Evolutionary conservation across 805 yeast species (phyloP).

Genomic region (Candida sonorensis): DNA sequence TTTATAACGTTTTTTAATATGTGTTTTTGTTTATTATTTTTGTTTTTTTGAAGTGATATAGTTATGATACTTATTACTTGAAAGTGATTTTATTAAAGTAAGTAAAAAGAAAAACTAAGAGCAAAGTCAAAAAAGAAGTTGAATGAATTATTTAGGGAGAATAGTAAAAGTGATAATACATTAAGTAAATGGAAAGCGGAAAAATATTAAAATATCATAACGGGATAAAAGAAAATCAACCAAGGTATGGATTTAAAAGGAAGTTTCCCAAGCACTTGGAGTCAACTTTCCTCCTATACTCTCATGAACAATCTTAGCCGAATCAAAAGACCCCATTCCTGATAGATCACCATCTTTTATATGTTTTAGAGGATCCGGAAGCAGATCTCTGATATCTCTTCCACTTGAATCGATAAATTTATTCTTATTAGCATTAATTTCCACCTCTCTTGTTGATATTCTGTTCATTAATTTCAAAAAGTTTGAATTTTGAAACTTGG

Average conservation of each 20-base stretch:
- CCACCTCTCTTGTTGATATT: conserved; percentile 33
- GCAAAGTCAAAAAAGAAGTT: too few relatives aligned
- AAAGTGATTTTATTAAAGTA: too few relatives aligned
- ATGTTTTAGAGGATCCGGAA: conserved; percentile 24
- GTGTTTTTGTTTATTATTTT: too few relatives aligned
- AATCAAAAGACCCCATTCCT: conserved; percentile 16
- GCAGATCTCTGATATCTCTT: conserved; percentile 28
- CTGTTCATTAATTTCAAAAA: conserved; percentile 36
- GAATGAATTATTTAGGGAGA: too few relatives aligned
- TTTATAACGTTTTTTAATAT: too few relatives aligned
- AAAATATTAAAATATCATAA: too few relatives aligned
- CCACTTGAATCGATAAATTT: conserved; percentile 32
- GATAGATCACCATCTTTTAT: conserved; percentile 16
- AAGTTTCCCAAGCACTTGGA: conserved; percentile 18
- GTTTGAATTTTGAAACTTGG: conserved; percentile 33
- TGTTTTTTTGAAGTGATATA: too few relatives aligned
- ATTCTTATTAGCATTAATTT: conserved; percentile 29
- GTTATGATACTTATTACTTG: too few relatives aligned
- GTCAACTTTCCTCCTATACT: conserved; percentile 12
- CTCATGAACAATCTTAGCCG: conserved; percentile 17
- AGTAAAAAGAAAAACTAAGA: too few relatives aligned
- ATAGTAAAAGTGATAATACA: too few relatives aligned
- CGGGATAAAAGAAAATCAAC: too few relatives aligned
- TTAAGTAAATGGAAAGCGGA: too few relatives aligned
- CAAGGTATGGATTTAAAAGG: neutral